Evolutionary conservation across 176 grass and related monocot species (phyloP), one percentile per base, ranked within the genome.

Genomic region (Areca catechu): DNA sequence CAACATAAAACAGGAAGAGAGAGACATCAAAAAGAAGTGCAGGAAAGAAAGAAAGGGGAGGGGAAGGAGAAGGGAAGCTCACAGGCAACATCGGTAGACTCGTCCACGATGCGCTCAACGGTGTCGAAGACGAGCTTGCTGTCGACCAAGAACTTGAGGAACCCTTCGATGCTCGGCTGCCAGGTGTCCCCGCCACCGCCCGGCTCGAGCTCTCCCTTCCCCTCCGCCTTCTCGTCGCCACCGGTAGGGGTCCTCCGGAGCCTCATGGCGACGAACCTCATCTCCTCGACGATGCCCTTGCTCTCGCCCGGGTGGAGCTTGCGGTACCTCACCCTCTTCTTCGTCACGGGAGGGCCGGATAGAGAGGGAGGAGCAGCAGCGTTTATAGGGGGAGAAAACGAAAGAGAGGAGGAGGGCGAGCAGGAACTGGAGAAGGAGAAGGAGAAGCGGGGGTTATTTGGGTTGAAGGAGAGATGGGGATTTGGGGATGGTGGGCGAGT

Each of bases 201-300:
- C 5, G 18, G 66, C 19, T 29, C 57, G 2, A 51, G 16, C 34
- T 14, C 34, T 14, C 7, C 34, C 34, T 43, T 15, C 24, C 54
- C 63, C 22, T 25, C 63, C 50, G 22, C 49, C 3, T n/a, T 62
- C 2, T 47, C 22, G 27, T 17, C 19, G 53, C 54, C 16, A n/a
- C 16, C 15, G 15, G 23, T 28, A 15, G 70, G 5, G 23, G 62
- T 58, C 50, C 82, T 74, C 52, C 78, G 84, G 48, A 97, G 75
- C 28, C 87, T 83, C 93, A 97, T 97, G 80, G 86, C 93, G 7
- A 97, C 86, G 51, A 97, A 97, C 19, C 87, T 78, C 83, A 97
- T 97, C 87, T 97, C 87, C 74, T 97, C 77, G 12, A 79, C 81
- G 64, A 97, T 80, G 63, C 93, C 93, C 58, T 82, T 69, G 27